phyloP scores from a whole-genome alignment of 805 yeast species.

The Candida germanica region DNA sequence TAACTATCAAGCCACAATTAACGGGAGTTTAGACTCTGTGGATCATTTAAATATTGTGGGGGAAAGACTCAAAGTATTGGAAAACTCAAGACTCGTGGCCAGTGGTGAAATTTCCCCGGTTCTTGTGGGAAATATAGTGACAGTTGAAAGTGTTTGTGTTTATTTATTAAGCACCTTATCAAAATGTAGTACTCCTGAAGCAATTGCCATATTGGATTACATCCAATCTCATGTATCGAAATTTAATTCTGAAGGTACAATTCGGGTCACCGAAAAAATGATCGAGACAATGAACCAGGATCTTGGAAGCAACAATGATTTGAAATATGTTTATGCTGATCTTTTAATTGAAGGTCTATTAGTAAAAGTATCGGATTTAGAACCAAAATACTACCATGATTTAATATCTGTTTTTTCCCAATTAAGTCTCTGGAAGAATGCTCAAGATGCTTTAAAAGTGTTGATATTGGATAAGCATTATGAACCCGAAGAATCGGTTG shows the following conservation, averaged over 20 bases:
- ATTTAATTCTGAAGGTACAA: not conserved
- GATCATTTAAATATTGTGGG: slow-evolving; percentile 11
- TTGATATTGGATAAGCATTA: slow-evolving; percentile 1
- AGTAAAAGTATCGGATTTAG: slow-evolving; percentile 1
- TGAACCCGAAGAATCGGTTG: slow-evolving; percentile 5
- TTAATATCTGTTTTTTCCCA: slow-evolving; percentile 1
- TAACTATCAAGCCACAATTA: not conserved
- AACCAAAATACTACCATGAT: slow-evolving; percentile 3
- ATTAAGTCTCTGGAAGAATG: not conserved
- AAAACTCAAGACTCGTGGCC: slow-evolving; percentile 14
- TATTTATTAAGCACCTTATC: slow-evolving; percentile 7
- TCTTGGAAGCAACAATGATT: not conserved
- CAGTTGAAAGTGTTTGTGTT: slow-evolving; percentile 9
- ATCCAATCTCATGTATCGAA: not conserved
- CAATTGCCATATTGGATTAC: not conserved
- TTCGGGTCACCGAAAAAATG: slow-evolving; percentile 1
- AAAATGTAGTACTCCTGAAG: not conserved
- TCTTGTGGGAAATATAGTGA: slow-evolving; percentile 10
- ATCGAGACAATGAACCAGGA: not conserved
- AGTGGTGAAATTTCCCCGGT: slow-evolving; percentile 12
- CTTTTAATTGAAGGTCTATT: not conserved
- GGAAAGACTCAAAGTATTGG: slow-evolving; percentile 14
- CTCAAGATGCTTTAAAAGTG: not conserved
- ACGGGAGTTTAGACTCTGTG: not conserved
- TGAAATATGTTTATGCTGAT: not conserved